phyloP scores from a whole-genome alignment of 345 rosid genomes.

The Excoecaria cochinchinensis region DNA sequence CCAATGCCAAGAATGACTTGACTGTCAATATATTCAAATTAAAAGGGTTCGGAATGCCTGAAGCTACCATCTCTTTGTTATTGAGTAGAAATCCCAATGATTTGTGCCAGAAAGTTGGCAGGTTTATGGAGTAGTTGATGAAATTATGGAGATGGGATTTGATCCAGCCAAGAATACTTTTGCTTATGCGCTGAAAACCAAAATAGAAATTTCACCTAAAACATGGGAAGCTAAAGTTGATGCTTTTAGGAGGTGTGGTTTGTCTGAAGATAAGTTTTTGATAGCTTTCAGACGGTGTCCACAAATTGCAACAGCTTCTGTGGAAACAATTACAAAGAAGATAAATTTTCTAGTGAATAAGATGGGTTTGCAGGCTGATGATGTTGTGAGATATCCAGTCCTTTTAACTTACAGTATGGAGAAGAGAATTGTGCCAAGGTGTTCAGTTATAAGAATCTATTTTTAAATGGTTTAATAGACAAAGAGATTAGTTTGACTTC shows the following conservation, averaged over 20 bases:
- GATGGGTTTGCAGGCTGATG: neutral
- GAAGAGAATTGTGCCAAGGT: neutral
- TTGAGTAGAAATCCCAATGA: neutral
- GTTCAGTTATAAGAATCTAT: neutral
- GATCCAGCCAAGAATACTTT: slow-evolving; percentile 26
- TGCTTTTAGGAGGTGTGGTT: slow-evolving; percentile 30
- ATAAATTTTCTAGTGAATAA: neutral
- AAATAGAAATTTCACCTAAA: slow-evolving; percentile 9
- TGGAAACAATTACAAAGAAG: neutral
- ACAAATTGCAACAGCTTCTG: neutral
- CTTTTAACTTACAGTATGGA: neutral
- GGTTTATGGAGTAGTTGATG: slow-evolving; percentile 20
- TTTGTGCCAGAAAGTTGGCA: slow-evolving; percentile 3
- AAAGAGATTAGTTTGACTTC: neutral
- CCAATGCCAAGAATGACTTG: too few relatives aligned
- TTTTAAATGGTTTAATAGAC: neutral
- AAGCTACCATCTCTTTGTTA: neutral
- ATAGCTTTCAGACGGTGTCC: slow-evolving; percentile 35
- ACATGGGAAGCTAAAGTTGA: slow-evolving; percentile 21
- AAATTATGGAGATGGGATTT: slow-evolving; percentile 32
- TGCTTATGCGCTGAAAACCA: slow-evolving; percentile 24
- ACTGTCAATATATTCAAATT: too few relatives aligned
- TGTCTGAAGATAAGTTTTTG: slow-evolving; percentile 20
- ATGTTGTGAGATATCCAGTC: neutral
- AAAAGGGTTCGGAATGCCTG: neutral